Evolutionary conservation across 108 stramenopile genomes (phyloP).

Genomic region (Seminavis robusta): DNA sequence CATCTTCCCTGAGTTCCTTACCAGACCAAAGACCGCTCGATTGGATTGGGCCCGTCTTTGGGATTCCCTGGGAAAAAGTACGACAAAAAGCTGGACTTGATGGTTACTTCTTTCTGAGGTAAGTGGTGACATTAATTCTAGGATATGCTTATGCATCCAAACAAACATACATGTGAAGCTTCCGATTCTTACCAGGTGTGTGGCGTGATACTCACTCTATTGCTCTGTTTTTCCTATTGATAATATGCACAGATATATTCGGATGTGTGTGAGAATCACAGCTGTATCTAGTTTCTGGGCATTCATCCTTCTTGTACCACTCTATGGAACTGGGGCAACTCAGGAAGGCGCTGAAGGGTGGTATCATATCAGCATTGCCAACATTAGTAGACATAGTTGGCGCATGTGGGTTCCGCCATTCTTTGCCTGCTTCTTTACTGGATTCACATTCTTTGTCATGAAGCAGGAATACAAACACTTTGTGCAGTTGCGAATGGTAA

Average conservation of each 20-base stretch:
- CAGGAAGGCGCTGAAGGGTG: slow-evolving; percentile 61
- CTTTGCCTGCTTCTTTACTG: slow-evolving; percentile 83
- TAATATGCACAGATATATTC: slow-evolving; percentile 70
- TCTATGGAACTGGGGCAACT: slow-evolving; percentile 62
- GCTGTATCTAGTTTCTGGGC: slow-evolving; percentile 81
- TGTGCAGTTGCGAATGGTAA: slow-evolving; percentile 84
- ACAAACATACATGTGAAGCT: too few species aligned
- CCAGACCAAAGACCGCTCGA: slow-evolving; percentile 54
- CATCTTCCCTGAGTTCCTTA: slow-evolving; percentile 11
- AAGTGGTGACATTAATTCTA: background rate
- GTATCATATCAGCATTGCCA: slow-evolving; percentile 83
- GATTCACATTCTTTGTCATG: slow-evolving; percentile 79
- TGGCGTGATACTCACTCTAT: too few species aligned
- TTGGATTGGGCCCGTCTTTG: slow-evolving; percentile 64
- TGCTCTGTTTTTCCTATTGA: background rate
- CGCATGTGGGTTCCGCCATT: slow-evolving; percentile 82
- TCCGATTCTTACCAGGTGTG: too few species aligned
- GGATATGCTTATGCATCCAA: too few species aligned
- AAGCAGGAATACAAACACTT: slow-evolving; percentile 85
- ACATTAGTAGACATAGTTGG: slow-evolving; percentile 56
- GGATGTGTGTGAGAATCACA: slow-evolving; percentile 80
- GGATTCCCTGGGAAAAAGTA: slow-evolving; percentile 67
- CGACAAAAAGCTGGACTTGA: slow-evolving; percentile 78
- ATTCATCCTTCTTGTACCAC: slow-evolving; percentile 59
- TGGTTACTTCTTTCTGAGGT: slow-evolving; percentile 89